Percentiles rank a stretch among this genome's conserved stretches.
Conservation (phyloP, 192 early-diverging fungal genomes). For the Geranomyces variabilis region DNA sequence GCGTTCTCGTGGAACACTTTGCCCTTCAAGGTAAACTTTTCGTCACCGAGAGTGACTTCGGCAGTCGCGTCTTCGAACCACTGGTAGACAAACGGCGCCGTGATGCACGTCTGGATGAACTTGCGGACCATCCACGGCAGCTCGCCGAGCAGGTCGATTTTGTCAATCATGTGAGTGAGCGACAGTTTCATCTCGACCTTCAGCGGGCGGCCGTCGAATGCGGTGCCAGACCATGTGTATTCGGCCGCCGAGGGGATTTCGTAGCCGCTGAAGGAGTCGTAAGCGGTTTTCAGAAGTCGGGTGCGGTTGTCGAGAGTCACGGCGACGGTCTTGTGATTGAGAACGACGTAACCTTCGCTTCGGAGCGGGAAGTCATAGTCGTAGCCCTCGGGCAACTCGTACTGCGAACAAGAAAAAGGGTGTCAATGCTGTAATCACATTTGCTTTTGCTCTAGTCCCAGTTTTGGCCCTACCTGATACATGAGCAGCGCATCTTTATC, state of each 20-base stretch:
- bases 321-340: constrained; percentile 67
- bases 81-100: constrained; percentile 92
- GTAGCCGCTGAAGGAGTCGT: constrained; percentile 85
- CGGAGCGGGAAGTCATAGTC: constrained; percentile 42
- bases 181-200: constrained; percentile 67
- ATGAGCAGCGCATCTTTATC: constrained; percentile 60
- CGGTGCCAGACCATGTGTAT: constrained; percentile 72
- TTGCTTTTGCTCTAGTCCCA: no score
- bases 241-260: constrained; percentile 72
- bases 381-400: constrained; percentile 70
- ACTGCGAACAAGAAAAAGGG: constrained; percentile 61
- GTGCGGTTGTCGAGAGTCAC: constrained; percentile 78
- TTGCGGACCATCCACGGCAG: constrained; percentile 90
- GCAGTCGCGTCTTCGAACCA: constrained; percentile 80
- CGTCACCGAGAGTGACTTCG: constrained; percentile 76
- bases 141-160: constrained; percentile 88
- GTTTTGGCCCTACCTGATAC: constrained; percentile 59
- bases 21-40: constrained; percentile 63
- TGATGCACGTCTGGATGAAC: constrained; percentile 89
- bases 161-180: constrained; percentile 69
- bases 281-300: constrained; percentile 61
- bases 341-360: constrained; percentile 74
- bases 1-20: constrained; percentile 82
- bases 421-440: no score
- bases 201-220: constrained; percentile 63